phyloP scores from a whole-genome alignment of 352 stramenopile genomes.

The Phytophthora nicotianae region DNA sequence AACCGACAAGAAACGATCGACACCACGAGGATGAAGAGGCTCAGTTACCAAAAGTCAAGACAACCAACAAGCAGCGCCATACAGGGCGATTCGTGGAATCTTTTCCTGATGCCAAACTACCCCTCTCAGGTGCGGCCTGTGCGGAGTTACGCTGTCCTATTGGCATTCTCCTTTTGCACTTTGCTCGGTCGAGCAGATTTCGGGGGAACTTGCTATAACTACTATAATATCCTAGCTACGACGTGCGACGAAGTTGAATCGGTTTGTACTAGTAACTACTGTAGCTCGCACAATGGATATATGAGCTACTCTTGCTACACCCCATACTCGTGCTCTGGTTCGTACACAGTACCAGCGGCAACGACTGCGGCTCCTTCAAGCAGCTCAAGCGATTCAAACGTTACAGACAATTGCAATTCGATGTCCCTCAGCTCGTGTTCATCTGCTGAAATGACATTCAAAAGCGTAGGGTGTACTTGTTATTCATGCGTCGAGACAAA shows the following conservation, averaged over 20 bases:
- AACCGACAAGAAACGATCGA: too few species aligned
- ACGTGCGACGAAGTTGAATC: background rate
- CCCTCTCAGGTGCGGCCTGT: too few species aligned
- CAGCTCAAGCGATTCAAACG: background rate
- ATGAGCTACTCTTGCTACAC: background rate
- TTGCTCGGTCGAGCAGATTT: background rate
- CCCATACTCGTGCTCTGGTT: constrained; percentile 3
- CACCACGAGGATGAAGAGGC: too few species aligned
- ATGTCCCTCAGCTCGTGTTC: constrained; percentile 15
- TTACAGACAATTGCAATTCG: background rate
- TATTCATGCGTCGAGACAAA: constrained; percentile 17
- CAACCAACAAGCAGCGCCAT: background rate
- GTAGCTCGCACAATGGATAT: background rate
- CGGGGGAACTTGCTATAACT: background rate
- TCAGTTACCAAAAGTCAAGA: background rate
- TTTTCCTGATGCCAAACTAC: background rate
- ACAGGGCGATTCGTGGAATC: too few species aligned
- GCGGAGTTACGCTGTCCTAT: background rate
- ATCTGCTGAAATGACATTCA: constrained; percentile 9
- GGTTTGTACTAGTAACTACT: background rate
- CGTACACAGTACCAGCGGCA: background rate
- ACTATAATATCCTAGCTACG: background rate
- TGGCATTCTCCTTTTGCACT: background rate
- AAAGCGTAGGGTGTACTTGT: constrained; percentile 11
- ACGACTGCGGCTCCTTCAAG: constrained; percentile 1